Conservation (phyloP, 768 basidiomycete species). For the Xerocomus brunneocitrinus region DNA sequence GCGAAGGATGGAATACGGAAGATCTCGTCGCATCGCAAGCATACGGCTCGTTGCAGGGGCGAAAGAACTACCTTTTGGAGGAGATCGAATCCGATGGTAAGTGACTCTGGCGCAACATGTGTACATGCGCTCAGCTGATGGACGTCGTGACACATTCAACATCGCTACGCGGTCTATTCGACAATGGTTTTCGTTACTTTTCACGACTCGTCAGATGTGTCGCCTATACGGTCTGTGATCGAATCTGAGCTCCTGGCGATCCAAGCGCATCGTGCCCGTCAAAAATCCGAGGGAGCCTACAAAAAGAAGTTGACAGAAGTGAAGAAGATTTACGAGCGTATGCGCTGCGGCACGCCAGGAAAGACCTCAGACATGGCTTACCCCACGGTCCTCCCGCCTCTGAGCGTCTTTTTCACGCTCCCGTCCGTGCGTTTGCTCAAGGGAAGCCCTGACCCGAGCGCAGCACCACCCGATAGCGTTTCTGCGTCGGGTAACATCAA, state of each 20-base stretch:
- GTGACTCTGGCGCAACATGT: conserved; percentile 1
- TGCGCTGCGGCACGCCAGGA: conserved; percentile 33
- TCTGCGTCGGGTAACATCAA: conserved; percentile 14
- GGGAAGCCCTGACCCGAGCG: conserved; percentile 20
- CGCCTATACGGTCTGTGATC: conserved; percentile 13
- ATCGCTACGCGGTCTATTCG: too few species aligned
- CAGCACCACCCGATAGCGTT: background rate
- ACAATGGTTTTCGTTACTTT: background rate
- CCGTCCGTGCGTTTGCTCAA: conserved; percentile 40
- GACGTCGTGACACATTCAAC: background rate
- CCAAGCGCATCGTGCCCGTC: conserved; percentile 24
- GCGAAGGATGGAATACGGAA: conserved; percentile 39
- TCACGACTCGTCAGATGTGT: conserved; percentile 15
- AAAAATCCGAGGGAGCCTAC: conserved; percentile 26
- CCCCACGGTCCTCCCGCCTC: conserved; percentile 36
- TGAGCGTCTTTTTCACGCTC: conserved; percentile 45
- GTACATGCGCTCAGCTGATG: background rate
- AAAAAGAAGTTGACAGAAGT: conserved; percentile 32
- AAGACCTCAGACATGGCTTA: background rate
- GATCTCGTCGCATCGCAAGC: conserved; percentile 40
- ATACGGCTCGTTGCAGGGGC: conserved; percentile 37
- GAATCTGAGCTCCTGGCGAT: conserved; percentile 28
- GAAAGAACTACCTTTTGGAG: conserved; percentile 40
- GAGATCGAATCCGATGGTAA: conserved; percentile 35
- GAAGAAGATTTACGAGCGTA: conserved; percentile 40